A percentile compares a stretch with the other conserved stretches of the same genome.
phyloP scores from a whole-genome alignment of 2,329 filamentous ascomycete species.

The Phaeosphaeria sp. region DNA sequence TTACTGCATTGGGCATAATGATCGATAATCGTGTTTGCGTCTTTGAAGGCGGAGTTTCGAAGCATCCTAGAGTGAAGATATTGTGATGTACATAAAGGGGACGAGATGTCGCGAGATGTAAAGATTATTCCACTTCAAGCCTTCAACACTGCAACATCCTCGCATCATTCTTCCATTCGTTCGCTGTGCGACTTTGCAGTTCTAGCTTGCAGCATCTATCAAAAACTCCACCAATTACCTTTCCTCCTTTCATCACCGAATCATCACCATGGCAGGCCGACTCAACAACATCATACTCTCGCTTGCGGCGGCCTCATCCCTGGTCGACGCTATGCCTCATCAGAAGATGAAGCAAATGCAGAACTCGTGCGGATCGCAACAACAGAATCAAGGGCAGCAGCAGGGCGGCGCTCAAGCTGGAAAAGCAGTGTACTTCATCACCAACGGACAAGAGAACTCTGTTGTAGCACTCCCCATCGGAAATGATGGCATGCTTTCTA shows the following conservation, averaged over 20 bases:
- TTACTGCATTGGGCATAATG: background rate
- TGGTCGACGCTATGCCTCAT: background rate
- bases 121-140: background rate
- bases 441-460: conserved; percentile 60
- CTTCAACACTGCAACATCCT: background rate
- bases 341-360: background rate
- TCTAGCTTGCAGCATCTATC: background rate
- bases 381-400: conserved; percentile 3
- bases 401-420: conserved; percentile 5
- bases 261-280: background rate
- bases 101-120: background rate
- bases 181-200: background rate
- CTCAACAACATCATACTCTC: background rate
- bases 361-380: conserved; percentile 5
- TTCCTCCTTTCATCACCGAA: background rate
- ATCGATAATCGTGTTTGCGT: conserved; percentile 1
- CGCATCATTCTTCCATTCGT: background rate
- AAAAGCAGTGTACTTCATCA: conserved; percentile 64
- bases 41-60: background rate
- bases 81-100: background rate
- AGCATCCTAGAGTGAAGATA: background rate
- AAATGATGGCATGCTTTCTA: conserved; percentile 55
- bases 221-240: background rate
- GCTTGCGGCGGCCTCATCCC: background rate
- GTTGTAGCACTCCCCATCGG: conserved; percentile 60